phyloP scores from a whole-genome alignment of 2,329 filamentous ascomycete genomes.

The Paraphaeosphaeria minitans region DNA sequence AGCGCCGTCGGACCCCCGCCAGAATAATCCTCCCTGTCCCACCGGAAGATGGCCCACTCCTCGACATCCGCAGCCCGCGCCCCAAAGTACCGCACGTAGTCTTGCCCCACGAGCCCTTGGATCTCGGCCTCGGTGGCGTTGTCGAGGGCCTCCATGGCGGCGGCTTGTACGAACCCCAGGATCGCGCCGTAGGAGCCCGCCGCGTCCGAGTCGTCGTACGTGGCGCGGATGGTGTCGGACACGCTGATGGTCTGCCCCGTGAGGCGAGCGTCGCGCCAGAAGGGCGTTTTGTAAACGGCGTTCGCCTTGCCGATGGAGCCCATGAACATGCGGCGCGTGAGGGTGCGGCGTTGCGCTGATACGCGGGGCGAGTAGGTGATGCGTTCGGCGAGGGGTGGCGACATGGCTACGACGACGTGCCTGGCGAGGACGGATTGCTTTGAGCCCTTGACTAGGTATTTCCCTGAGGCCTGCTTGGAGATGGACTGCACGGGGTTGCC shows the following conservation, averaged over 20 bases:
- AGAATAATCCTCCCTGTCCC: neutral
- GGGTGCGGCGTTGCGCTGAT: slow-evolving; percentile 47
- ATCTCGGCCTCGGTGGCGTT: slow-evolving; percentile 14
- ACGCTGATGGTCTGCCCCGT: slow-evolving; percentile 47
- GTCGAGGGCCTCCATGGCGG: neutral
- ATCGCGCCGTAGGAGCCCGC: slow-evolving; percentile 26
- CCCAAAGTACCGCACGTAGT: neutral
- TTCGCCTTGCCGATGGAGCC: slow-evolving; percentile 61
- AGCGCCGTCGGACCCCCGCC: neutral
- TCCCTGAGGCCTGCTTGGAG: neutral
- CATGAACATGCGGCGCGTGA: slow-evolving; percentile 45
- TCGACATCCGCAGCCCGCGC: neutral
- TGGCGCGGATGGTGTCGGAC: slow-evolving; percentile 16
- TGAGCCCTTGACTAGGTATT: slow-evolving; percentile 21
- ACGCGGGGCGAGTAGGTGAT: slow-evolving; percentile 58
- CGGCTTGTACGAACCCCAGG: slow-evolving; percentile 28
- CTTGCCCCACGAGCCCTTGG: neutral
- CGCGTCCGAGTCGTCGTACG: slow-evolving; percentile 27
- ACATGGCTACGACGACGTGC: slow-evolving; percentile 57
- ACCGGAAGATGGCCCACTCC: neutral
- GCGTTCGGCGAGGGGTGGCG: slow-evolving; percentile 52
- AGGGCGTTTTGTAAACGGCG: slow-evolving; percentile 52
- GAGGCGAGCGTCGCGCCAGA: slow-evolving; percentile 53
- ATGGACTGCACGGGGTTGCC: neutral
- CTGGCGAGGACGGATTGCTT: slow-evolving; percentile 41